phyloP scores from a whole-genome alignment of 257 asterid genomes.

The Anisodus tanguticus region DNA sequence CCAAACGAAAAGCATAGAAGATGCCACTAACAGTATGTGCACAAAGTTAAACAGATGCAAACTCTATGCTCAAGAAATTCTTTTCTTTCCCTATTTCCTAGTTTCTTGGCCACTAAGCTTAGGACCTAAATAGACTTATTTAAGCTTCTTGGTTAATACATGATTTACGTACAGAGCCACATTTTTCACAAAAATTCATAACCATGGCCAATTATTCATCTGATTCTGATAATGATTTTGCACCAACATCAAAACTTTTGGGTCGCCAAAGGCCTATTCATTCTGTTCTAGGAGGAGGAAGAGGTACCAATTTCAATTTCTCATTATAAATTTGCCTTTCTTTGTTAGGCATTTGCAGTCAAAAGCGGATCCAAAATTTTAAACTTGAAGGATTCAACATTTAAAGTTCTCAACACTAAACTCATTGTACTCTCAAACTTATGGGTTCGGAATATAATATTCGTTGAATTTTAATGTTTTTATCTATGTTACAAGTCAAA shows the following conservation, averaged over 20 bases:
- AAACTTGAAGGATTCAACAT: too few species aligned
- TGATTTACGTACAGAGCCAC: background rate
- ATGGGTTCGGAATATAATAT: background rate
- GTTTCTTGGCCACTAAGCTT: constrained; percentile 46
- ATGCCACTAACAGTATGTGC: constrained; percentile 27
- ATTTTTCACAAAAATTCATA: background rate
- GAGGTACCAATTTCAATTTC: constrained; percentile 39
- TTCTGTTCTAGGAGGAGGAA: constrained; percentile 62
- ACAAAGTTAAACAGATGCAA: constrained; percentile 27
- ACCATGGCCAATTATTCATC: constrained; percentile 30
- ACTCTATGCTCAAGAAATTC: constrained; percentile 47
- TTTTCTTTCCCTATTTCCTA: constrained; percentile 42
- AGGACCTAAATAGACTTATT: constrained; percentile 36
- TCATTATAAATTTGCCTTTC: background rate
- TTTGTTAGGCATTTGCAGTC: background rate
- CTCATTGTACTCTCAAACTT: background rate
- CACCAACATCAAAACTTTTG: constrained; percentile 40
- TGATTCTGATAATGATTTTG: constrained; percentile 35
- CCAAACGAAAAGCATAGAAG: constrained; percentile 22
- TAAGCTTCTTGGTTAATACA: constrained; percentile 6
- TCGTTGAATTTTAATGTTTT: background rate
- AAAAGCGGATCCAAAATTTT: background rate
- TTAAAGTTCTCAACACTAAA: too few species aligned
- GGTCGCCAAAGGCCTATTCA: constrained; percentile 56
- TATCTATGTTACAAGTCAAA: too few species aligned